Base-by-base conservation (phyloP, 805 yeast species). In the Schwanniomyces polymorphus region DNA sequence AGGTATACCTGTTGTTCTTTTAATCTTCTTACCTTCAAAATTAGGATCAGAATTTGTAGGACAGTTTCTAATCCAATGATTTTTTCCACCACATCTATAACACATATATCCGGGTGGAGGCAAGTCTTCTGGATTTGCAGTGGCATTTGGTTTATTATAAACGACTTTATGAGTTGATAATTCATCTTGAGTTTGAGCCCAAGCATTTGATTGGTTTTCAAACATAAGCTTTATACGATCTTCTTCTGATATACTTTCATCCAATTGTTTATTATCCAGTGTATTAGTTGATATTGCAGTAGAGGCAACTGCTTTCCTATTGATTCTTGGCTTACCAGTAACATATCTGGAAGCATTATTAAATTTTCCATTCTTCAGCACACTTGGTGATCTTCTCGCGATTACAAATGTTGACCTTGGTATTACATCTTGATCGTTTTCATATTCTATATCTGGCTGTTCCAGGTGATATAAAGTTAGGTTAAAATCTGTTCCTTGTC, bases 31-130 rank as follows among this genome's bases (percentile, higher is more conserved):
- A 16, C 96, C 96, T 61, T 92, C 98, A 78, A 91, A 91, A 57
- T 83, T 88, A 2, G 97, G 97, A 67, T 92, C 98, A 38, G 81
- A 83, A 59, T 88, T 86, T 3, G 96, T 89, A 0, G 99, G 99
- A 73, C 99, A 94, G 58, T 91, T 89, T 61, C 87, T 88, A 49
- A 94, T 92, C 91, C 96, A 92, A 65, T 94, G 99, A 50, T 79
- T 80, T 65, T 90, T 88, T 26, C 88, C 89, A 42, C 98, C 98
- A 72, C 99, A 94, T 61, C 97, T 78, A 64, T 94, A 92, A 65
- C 99, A 94, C 63, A 92, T 86, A 59, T 94, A 94, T 1, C 96
- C 96, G 6, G 97, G 92, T 1, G 99, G 99, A 8, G 97, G 97
- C 6, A 81, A 78, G 54, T 86, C 91, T 47, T 89, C 96, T 25